Evolutionary conservation across 306 rosid genomes (phyloP).

Genomic region (Citrullus colocynthis): DNA sequence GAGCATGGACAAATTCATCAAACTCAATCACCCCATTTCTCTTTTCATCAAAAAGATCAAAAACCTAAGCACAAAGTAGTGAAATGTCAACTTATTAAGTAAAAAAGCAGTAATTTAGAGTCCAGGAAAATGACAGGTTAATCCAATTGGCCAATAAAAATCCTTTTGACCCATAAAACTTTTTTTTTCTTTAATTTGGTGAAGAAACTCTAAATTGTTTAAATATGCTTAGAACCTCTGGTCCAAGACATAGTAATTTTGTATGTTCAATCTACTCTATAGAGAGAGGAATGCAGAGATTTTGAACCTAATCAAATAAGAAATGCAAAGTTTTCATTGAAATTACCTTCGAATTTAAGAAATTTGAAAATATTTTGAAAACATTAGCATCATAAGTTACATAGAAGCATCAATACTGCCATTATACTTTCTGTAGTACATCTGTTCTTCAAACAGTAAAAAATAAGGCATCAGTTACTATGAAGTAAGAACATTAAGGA

Average conservation of each 20-base stretch:
- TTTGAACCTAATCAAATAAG: not conserved
- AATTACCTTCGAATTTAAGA: not conserved
- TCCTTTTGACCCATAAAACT: not conserved
- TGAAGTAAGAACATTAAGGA: not conserved
- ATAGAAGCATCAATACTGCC: not conserved
- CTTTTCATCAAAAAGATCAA: conserved; percentile 66
- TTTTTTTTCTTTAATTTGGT: not conserved
- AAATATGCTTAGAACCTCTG: not conserved
- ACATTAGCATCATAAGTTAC: not conserved
- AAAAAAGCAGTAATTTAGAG: not conserved
- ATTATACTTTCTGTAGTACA: not conserved
- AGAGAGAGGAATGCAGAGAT: not conserved
- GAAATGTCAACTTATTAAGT: not conserved
- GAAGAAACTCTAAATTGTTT: not conserved
- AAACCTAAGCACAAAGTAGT: conserved; percentile 33
- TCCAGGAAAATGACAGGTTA: not conserved
- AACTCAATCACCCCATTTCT: conserved; percentile 75
- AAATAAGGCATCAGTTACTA: not conserved
- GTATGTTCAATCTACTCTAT: not conserved
- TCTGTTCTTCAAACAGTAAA: not conserved
- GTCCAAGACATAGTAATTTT: not conserved
- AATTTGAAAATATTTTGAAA: not conserved
- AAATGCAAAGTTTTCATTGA: not conserved
- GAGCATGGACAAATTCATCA: conserved; percentile 62
- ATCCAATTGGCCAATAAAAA: not conserved